Evolutionary conservation across 2,329 filamentous ascomycete genomes (phyloP).

Genomic region (Teratosphaeria viscida): DNA sequence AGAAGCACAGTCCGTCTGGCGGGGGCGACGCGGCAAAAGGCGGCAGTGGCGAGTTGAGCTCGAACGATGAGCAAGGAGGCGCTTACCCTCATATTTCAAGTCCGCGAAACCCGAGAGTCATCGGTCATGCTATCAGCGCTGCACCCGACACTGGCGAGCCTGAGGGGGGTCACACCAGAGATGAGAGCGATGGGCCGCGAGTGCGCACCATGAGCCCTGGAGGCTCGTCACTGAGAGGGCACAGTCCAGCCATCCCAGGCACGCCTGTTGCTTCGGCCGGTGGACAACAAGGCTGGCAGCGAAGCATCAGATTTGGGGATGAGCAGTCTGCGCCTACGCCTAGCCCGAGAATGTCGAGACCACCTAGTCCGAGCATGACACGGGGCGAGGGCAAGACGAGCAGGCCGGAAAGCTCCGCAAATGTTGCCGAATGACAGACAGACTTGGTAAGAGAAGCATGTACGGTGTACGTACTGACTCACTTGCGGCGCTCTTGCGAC

Average conservation of each 20-base stretch:
- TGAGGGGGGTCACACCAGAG: neutral
- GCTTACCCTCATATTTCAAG: conserved; percentile 10
- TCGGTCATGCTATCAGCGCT: conserved; percentile 10
- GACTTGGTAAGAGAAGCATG: neutral
- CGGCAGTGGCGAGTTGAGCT: neutral
- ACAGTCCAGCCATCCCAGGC: neutral
- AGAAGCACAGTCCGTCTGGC: neutral
- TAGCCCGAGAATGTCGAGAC: neutral
- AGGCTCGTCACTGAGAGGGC: neutral
- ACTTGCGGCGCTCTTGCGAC: neutral
- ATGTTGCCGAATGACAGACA: neutral
- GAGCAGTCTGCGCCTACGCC: conserved; percentile 5
- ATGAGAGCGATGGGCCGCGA: conserved; percentile 4
- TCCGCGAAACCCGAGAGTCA: conserved; percentile 9
- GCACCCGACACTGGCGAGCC: neutral
- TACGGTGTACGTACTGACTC: neutral
- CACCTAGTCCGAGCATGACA: neutral
- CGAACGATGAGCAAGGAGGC: neutral
- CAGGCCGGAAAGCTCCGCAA: neutral
- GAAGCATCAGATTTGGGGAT: conserved; percentile 24
- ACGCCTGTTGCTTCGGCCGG: neutral
- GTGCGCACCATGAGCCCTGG: conserved; percentile 4
- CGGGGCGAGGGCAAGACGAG: neutral
- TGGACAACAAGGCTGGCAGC: conserved; percentile 10
- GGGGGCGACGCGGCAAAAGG: neutral